phyloP scores from a whole-genome alignment of 495 filamentous ascomycete genomes.

The Xylaria venustula region DNA sequence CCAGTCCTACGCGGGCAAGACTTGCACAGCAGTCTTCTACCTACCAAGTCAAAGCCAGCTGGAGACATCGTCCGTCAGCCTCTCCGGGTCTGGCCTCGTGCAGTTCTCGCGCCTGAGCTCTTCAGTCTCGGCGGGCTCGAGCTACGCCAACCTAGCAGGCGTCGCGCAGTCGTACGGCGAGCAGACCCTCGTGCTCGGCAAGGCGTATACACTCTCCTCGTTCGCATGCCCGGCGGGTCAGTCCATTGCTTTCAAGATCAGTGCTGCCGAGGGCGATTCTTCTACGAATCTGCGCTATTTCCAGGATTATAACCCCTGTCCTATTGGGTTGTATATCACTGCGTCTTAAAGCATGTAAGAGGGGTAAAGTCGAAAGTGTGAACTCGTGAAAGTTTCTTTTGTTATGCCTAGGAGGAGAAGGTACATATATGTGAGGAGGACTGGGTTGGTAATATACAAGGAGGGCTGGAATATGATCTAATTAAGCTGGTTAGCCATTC shows the following conservation, averaged over 20 bases:
- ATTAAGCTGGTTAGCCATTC: no score
- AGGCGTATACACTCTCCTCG: constrained; percentile 54
- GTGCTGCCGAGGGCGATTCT: constrained; percentile 38
- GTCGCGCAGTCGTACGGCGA: constrained; percentile 46
- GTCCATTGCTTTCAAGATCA: constrained; percentile 52
- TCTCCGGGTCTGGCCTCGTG: constrained; percentile 58
- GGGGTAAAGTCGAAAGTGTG: no score
- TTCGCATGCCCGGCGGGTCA: constrained; percentile 58
- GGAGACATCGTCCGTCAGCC: constrained; percentile 54
- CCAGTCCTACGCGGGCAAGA: constrained; percentile 48
- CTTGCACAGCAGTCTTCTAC: constrained; percentile 65
- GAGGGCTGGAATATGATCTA: no score
- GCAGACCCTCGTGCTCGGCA: constrained; percentile 52
- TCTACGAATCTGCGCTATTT: constrained; percentile 58
- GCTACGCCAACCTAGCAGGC: constrained; percentile 49
- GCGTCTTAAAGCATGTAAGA: constrained; percentile 2
- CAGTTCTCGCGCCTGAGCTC: constrained; percentile 48
- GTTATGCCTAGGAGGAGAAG: no score
- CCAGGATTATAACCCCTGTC: constrained; percentile 60
- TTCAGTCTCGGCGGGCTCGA: constrained; percentile 43
- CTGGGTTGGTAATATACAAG: no score
- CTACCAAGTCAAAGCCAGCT: constrained; percentile 56
- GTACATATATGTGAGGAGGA: no score
- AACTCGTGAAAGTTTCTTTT: no score
- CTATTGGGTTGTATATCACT: constrained; percentile 65